Evolutionary conservation across 139 green algal genomes (phyloP).

Genomic region (Chara braunii): DNA sequence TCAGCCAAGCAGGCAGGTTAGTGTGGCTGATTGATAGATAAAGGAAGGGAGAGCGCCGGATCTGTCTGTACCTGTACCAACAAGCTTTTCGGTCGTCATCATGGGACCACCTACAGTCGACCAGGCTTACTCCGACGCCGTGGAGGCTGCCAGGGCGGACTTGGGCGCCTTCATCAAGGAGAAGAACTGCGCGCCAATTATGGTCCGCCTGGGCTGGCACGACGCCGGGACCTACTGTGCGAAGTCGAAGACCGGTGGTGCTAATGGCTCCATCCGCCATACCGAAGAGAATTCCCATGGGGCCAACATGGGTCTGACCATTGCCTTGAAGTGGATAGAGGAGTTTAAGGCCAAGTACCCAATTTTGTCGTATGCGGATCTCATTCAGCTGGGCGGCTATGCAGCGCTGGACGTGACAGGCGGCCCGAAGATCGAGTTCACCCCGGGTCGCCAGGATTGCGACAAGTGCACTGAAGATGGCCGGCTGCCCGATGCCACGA

Average conservation of each 20-base stretch:
- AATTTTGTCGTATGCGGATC: constrained; percentile 20
- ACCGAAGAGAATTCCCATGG: constrained; percentile 32
- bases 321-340: constrained; percentile 32
- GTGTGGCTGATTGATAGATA: too few species aligned
- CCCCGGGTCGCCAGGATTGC: constrained; percentile 24
- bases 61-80: too few species aligned
- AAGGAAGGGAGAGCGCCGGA: too few species aligned
- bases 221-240: constrained; percentile 33
- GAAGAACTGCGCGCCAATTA: constrained; percentile 39
- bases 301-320: constrained; percentile 34
- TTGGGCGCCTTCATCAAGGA: background rate
- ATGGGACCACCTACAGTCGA: too few species aligned
- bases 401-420: constrained; percentile 36
- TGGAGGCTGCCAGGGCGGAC: too few species aligned
- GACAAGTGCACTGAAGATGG: constrained; percentile 15
- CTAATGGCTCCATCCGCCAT: constrained; percentile 26
- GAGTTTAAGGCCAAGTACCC: constrained; percentile 33
- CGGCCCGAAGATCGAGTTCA: constrained; percentile 15
- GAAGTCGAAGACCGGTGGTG: constrained; percentile 17
- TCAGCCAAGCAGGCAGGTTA: too few species aligned
- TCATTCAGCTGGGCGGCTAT: background rate
- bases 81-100: too few species aligned
- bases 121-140: too few species aligned
- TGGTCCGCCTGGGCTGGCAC: constrained; percentile 34
- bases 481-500: constrained; percentile 36